These are phyloP conservation scores for Candida krabiensis DNA, from an alignment of 805 yeast species.

Conservation along the genomic window DNA sequence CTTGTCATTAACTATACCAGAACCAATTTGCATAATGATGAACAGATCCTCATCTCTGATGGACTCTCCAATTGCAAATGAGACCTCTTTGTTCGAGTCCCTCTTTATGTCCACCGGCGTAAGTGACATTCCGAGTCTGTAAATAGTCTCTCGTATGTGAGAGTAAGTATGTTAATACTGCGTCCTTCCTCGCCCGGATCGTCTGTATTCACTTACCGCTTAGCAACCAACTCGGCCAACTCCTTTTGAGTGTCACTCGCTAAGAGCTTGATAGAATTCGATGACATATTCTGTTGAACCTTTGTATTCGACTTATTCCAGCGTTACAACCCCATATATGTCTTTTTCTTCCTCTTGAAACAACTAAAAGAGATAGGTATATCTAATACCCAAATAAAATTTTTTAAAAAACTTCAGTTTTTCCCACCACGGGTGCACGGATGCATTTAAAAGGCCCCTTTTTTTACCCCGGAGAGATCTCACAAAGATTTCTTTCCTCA, in stretches of 20 bases:
- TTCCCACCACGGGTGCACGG: too few relatives aligned
- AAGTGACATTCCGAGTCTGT: constrained; percentile 54
- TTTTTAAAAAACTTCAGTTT: too few relatives aligned
- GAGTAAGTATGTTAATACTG: background rate
- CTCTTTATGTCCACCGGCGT: constrained; percentile 65
- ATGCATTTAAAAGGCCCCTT: too few relatives aligned
- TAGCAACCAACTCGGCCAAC: constrained; percentile 67
- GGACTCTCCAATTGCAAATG: constrained; percentile 76
- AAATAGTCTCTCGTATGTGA: too few relatives aligned
- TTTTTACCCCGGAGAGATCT: too few relatives aligned
- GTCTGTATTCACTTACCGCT: constrained; percentile 22
- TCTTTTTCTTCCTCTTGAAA: background rate
- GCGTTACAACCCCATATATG: too few relatives aligned
- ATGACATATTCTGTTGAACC: constrained; percentile 70
- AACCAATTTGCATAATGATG: constrained; percentile 76
- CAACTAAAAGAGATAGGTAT: too few relatives aligned
- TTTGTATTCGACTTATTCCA: too few relatives aligned
- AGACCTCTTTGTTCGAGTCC: constrained; percentile 71
- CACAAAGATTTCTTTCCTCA: too few relatives aligned
- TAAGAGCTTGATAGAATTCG: constrained; percentile 66
- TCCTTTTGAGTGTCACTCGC: constrained; percentile 71
- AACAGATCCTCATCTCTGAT: constrained; percentile 84
- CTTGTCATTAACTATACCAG: constrained; percentile 74
- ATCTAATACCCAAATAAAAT: too few relatives aligned
- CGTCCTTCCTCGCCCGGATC: background rate